Evolutionary conservation across 441 rosid species (phyloP), one percentile per base, ranked within the genome.

Genomic region (Capsella rubella): DNA sequence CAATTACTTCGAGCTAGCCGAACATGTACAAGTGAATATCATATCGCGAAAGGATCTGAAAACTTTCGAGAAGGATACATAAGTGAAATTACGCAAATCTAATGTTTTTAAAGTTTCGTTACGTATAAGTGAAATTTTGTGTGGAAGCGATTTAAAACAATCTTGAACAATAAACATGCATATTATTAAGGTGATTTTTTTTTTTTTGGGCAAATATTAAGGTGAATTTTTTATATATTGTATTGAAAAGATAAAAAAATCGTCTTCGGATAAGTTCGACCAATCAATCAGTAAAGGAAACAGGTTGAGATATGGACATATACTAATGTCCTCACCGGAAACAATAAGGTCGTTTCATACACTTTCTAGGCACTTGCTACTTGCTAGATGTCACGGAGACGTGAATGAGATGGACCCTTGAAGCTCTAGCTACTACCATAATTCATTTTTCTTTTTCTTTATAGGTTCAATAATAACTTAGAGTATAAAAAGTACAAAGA

Each of bases 401-500:
- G 50, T 66, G 72, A 56, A 65, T 73, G 71, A 47, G 58, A 74
- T 74, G 78, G 67, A 58, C 62, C 68, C 46, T 55, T 64, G 15
- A 73, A 35, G 46, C 50, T 67, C 35, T 74, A 74, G 72, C 46
- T 29, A 49, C 61, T 32, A 42, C 67, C 39, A 62, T 60, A 65
- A 64, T 55, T 69, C 71, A 25, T 34, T 43, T 59, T 50, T 43
- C n/a, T 43, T 21, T 21, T 21, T 14, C 0, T 40, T 32, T 66
- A n/a, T 43, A 16, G n/a, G 29, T 31, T 57, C n/a, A 57, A 57
- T 50, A 28, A 37, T 65, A 47, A 12, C 12, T 16, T 25, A 21
- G 68, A 31, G 46, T 73, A n/a, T 13, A 40, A 31, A 5, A 68
- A 32, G 47, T 52, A 51, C 15, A 27, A 37, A 35, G 35, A 53